phyloP scores from a whole-genome alignment of 2,329 filamentous ascomycete genomes.

The Sclerotinia spermophila region DNA sequence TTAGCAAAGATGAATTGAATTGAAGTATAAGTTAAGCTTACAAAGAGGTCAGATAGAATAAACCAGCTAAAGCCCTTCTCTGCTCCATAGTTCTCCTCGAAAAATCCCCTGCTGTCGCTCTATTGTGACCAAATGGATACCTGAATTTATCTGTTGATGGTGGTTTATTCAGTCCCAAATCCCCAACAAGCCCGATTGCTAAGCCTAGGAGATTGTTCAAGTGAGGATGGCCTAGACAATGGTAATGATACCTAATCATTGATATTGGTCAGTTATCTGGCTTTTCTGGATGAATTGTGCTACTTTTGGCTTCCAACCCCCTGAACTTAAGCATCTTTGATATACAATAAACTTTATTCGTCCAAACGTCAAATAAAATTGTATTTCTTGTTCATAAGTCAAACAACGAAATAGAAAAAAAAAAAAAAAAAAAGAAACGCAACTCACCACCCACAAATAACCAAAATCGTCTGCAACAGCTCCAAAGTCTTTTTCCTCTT shows the following conservation, averaged over 20 bases:
- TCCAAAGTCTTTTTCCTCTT: conserved; percentile 13
- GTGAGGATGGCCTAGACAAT: conserved; percentile 14
- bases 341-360: neutral
- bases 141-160: conserved; percentile 2
- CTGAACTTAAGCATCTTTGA: neutral
- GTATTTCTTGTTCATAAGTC: too few species aligned
- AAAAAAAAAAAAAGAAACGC: neutral
- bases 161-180: conserved; percentile 10
- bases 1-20: neutral
- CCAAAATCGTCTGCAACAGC: conserved; percentile 15
- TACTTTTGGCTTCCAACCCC: too few species aligned
- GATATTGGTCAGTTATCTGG: neutral
- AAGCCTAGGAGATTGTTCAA: conserved; percentile 15
- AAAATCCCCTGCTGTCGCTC: neutral
- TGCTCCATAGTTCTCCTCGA: conserved; percentile 11
- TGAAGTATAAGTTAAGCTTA: neutral
- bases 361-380: neutral
- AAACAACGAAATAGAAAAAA: too few species aligned
- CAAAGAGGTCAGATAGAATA: conserved; percentile 15
- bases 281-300: neutral
- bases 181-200: neutral
- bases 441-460: conserved; percentile 16
- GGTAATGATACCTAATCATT: conserved; percentile 17
- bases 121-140: conserved; percentile 9
- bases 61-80: conserved; percentile 7